A percentile compares a stretch with the other conserved stretches of the same genome.
These are phyloP conservation scores for Pinus taeda DNA, from an alignment of 75 land plant genomes.

Conservation along the genomic window DNA sequence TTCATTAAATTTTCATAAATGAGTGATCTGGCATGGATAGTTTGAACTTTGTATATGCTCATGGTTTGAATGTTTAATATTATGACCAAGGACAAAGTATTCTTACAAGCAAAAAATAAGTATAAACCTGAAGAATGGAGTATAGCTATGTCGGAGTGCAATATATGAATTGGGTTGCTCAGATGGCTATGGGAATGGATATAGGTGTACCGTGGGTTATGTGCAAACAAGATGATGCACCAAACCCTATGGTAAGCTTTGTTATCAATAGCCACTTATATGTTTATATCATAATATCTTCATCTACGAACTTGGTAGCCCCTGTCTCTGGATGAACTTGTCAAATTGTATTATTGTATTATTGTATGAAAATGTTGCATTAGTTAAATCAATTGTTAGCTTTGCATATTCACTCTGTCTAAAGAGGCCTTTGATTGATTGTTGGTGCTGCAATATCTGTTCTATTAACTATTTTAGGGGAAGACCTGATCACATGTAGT, in stretches of 20 bases:
- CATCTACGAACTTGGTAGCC: neutral
- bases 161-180: conserved; percentile 83
- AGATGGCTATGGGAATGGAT: conserved; percentile 71
- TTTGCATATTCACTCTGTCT: no score
- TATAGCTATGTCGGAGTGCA: conserved; percentile 60
- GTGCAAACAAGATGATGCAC: conserved; percentile 97
- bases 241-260: conserved; percentile 63
- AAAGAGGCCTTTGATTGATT: no score
- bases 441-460: no score
- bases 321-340: neutral
- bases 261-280: neutral
- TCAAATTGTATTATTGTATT: neutral
- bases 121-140: conserved; percentile 58
- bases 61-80: neutral
- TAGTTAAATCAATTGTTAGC: neutral
- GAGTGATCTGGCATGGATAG: neutral
- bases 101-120: conserved; percentile 85
- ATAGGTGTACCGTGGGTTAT: conserved; percentile 92
- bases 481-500: neutral
- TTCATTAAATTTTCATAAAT: neutral
- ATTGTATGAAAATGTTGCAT: neutral
- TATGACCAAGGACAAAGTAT: neutral
- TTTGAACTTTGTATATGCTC: neutral
- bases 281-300: neutral
- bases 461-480: neutral